These are phyloP conservation scores for Exophiala sideris DNA, from an alignment of 2,329 filamentous ascomycete genomes.

Conservation along the genomic window DNA sequence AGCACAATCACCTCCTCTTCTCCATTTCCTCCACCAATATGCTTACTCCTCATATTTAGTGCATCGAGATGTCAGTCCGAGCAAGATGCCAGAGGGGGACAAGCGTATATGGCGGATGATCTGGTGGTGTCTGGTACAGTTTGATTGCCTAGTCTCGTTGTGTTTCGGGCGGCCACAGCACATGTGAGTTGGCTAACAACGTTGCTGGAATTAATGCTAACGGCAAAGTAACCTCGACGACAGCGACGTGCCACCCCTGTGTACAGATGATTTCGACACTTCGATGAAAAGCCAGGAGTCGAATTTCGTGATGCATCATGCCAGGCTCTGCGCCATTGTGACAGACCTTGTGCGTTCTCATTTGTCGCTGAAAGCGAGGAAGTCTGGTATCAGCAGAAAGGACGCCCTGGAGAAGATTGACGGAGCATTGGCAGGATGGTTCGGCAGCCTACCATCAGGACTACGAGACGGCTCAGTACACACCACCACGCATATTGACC, in stretches of 20 bases:
- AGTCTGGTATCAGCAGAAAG: background rate
- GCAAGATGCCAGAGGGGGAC: constrained; percentile 40
- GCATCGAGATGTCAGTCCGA: constrained; percentile 33
- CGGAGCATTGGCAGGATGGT: background rate
- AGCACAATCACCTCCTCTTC: too few species aligned
- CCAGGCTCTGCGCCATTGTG: background rate
- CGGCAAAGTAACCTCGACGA: background rate
- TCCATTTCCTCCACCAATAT: constrained; percentile 48
- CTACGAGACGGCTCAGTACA: background rate
- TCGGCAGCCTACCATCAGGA: background rate
- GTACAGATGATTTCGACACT: background rate
- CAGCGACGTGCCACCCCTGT: background rate
- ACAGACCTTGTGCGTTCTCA: background rate
- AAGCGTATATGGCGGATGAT: constrained; percentile 43
- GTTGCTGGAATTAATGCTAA: too few species aligned
- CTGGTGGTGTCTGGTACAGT: constrained; percentile 43
- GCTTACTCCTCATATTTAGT: constrained; percentile 34
- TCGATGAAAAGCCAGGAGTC: background rate
- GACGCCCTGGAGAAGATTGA: background rate
- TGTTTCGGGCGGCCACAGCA: background rate
- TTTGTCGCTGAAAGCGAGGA: background rate
- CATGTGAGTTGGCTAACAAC: background rate
- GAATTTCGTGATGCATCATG: background rate
- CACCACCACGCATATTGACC: background rate
- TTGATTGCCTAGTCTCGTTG: background rate